Conservation (phyloP, 257 asterid genomes). For the Fraxinus excelsior region DNA sequence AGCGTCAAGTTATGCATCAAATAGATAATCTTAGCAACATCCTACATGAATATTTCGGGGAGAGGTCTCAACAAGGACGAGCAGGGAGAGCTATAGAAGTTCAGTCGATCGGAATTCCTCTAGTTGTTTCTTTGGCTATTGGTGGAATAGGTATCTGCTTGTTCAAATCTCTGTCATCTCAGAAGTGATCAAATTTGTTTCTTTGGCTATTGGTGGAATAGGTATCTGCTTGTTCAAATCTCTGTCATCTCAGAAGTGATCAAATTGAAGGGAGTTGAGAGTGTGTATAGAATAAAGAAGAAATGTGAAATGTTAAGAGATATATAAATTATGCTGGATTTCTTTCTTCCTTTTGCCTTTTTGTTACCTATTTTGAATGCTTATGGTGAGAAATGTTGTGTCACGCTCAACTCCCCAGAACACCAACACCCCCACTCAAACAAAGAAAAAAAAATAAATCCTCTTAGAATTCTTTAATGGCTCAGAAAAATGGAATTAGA, state of each 20-base stretch:
- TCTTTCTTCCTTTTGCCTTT: not conserved
- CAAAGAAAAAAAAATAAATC: too few relatives aligned
- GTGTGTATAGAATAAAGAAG: slow-evolving; percentile 11
- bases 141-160: slow-evolving; percentile 68
- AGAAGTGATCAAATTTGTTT: slow-evolving; percentile 36
- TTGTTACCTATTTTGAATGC: not conserved
- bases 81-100: slow-evolving; percentile 29
- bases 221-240: slow-evolving; percentile 62
- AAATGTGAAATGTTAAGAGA: not conserved
- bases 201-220: slow-evolving; percentile 73
- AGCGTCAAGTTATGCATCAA: slow-evolving; percentile 88
- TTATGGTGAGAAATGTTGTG: not conserved
- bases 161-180: slow-evolving; percentile 53
- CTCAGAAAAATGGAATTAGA: too few relatives aligned
- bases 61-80: slow-evolving; percentile 55
- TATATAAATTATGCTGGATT: not conserved
- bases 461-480: too few relatives aligned
- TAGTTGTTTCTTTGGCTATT: slow-evolving; percentile 65
- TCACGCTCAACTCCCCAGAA: not conserved
- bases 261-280: not conserved
- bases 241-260: slow-evolving; percentile 48
- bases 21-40: slow-evolving; percentile 73
- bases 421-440: not conserved
- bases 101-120: slow-evolving; percentile 52
- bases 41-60: slow-evolving; percentile 61